Conservation (phyloP, 2,329 filamentous ascomycete genomes). For the Trichoderma brevicompactum region DNA sequence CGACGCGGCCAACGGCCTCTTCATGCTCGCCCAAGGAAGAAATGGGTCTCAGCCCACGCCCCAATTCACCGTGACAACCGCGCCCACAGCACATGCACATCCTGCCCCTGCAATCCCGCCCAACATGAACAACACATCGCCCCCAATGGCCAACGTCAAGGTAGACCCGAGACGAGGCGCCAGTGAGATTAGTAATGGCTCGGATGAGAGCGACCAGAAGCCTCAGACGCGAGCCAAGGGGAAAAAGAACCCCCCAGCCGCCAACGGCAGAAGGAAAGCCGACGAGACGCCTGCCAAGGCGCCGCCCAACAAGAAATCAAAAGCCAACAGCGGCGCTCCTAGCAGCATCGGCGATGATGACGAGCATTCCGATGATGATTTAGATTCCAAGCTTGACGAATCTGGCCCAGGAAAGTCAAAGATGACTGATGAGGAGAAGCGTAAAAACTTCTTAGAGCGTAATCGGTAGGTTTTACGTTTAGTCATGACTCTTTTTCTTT, state of each 20-base stretch:
- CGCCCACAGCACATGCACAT: conserved; percentile 56
- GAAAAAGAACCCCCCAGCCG: conserved; percentile 64
- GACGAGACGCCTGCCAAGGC: conserved; percentile 68
- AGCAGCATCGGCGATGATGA: conserved; percentile 38
- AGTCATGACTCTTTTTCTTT: not conserved
- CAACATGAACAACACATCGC: conserved; percentile 51
- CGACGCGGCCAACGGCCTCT: conserved; percentile 92
- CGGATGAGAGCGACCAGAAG: conserved; percentile 74
- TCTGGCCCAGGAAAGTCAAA: conserved; percentile 66
- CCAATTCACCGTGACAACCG: conserved; percentile 52
- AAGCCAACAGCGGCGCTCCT: conserved; percentile 44
- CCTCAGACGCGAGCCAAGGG: conserved; percentile 68
- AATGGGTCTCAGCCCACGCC: conserved; percentile 56
- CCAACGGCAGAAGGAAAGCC: conserved; percentile 77
- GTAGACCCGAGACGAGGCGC: conserved; percentile 56
- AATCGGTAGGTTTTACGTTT: conserved; percentile 72
- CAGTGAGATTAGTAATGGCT: conserved; percentile 72
- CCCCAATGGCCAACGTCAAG: conserved; percentile 57
- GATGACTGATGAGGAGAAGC: conserved; percentile 98
- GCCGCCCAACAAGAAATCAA: conserved; percentile 71
- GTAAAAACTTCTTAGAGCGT: conserved; percentile 95
- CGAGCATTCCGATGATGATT: conserved; percentile 59
- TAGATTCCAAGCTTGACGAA: conserved; percentile 58
- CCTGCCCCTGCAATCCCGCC: conserved; percentile 45
- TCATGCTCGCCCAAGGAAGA: conserved; percentile 78